Evolutionary conservation across 345 rosid genomes (phyloP).

Genomic region (Kandelia obovata): DNA sequence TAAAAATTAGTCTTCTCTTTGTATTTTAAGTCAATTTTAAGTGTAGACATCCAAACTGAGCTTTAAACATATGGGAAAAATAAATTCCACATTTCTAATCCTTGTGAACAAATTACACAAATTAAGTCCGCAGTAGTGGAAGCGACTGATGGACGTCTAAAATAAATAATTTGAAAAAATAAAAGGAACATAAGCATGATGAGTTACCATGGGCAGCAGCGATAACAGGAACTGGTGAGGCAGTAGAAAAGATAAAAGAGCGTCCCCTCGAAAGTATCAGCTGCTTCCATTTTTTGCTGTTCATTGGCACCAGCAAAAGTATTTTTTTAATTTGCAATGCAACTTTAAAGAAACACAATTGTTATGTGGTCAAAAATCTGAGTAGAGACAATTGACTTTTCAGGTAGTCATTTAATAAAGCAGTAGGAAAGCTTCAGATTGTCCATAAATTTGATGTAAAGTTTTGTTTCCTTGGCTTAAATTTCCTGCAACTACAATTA

Average conservation of each 20-base stretch:
- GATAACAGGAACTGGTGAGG: slow-evolving; percentile 70
- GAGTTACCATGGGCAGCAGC: slow-evolving; percentile 79
- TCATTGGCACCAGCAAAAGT: slow-evolving; percentile 16
- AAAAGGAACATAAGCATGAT: slow-evolving; percentile 3
- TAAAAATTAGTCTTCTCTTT: background rate
- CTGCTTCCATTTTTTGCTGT: slow-evolving; percentile 88
- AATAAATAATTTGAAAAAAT: background rate
- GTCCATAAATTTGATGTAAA: background rate
- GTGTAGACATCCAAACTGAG: background rate
- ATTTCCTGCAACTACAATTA: background rate
- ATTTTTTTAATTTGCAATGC: background rate
- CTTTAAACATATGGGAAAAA: background rate
- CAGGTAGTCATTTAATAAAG: background rate
- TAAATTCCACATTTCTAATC: slow-evolving; percentile 1
- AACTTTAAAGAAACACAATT: background rate
- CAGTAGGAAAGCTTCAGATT: background rate
- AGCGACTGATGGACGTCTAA: background rate
- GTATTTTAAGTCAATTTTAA: background rate
- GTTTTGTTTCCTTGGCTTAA: background rate
- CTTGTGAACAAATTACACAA: background rate
- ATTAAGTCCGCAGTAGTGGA: background rate
- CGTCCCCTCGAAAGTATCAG: slow-evolving; percentile 88
- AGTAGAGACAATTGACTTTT: background rate
- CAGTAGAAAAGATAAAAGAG: slow-evolving; percentile 86
- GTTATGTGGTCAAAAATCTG: background rate